Evolutionary conservation across 805 yeast genomes (phyloP).

Genomic region (Diddensiella santjacobensis): DNA sequence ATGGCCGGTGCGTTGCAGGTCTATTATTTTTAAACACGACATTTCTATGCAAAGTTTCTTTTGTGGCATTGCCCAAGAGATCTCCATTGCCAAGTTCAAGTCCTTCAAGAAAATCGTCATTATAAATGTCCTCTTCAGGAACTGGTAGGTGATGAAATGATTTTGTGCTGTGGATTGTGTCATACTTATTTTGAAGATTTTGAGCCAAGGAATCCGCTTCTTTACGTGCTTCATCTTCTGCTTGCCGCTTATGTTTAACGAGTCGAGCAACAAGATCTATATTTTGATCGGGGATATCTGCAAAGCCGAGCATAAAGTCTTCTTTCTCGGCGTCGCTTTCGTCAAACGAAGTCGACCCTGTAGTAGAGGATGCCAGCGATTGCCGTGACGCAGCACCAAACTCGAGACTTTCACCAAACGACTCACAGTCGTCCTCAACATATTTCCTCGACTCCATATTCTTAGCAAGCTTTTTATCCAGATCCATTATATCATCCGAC

Average conservation of each 20-base stretch:
- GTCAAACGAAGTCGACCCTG: conserved; percentile 8
- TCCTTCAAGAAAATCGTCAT: conserved; percentile 22
- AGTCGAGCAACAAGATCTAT: conserved; percentile 12
- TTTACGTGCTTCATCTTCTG: conserved; percentile 15
- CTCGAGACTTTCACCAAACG: conserved; percentile 14
- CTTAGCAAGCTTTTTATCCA: background rate
- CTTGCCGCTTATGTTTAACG: conserved; percentile 11
- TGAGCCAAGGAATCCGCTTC: conserved; percentile 3
- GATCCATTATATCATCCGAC: background rate
- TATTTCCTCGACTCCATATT: background rate
- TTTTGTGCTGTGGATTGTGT: conserved; percentile 5
- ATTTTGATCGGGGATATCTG: conserved; percentile 8
- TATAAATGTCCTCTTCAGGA: conserved; percentile 15
- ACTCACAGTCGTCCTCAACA: conserved; percentile 13
- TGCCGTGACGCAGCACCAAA: conserved; percentile 15
- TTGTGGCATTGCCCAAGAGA: conserved; percentile 7
- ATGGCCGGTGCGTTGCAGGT: background rate
- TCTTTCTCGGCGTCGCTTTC: conserved; percentile 18
- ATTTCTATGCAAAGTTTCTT: conserved; percentile 13
- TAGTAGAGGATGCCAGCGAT: conserved; percentile 10
- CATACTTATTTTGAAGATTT: conserved; percentile 8
- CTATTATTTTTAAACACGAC: conserved; percentile 15
- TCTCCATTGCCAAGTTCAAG: conserved; percentile 17
- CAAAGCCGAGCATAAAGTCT: conserved; percentile 10
- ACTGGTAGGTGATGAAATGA: conserved; percentile 11